Percentiles rank a stretch among this genome's conserved stretches.
Evolutionary conservation across 306 rosid species (phyloP).

Genomic region (Casuarina glauca): DNA sequence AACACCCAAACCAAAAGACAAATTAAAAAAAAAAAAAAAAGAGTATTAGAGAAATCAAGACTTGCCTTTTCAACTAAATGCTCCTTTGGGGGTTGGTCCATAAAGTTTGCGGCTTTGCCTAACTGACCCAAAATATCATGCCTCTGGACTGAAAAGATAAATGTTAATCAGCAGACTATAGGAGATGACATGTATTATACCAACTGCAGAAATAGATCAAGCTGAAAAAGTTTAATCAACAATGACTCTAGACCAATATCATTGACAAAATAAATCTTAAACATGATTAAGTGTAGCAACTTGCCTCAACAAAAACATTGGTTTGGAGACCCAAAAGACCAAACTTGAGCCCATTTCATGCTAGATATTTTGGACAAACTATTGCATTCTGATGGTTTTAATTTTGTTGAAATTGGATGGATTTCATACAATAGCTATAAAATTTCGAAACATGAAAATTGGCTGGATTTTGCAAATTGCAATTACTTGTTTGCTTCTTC

Average conservation of each 20-base stretch:
- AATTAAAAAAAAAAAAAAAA: neutral
- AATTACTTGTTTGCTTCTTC: too few relatives aligned
- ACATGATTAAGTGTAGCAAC: neutral
- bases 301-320: neutral
- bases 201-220: neutral
- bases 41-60: neutral
- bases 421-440: too few relatives aligned
- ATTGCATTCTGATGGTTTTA: neutral
- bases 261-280: neutral
- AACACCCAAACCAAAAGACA: too few relatives aligned
- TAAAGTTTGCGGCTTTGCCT: constrained; percentile 45
- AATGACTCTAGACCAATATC: neutral
- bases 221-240: neutral
- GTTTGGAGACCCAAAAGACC: neutral
- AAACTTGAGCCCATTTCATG: neutral
- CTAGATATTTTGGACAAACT: neutral
- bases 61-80: constrained; percentile 70
- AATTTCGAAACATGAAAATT: too few relatives aligned
- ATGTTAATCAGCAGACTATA: constrained; percentile 10
- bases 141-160: constrained; percentile 46
- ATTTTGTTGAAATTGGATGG: too few relatives aligned
- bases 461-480: too few relatives aligned
- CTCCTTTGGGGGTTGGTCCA: constrained; percentile 71
- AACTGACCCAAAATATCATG: constrained; percentile 37
- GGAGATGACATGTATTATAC: neutral